Evolutionary conservation across 805 yeast genomes (phyloP).

Genomic region (Grigorovia transvaalensis): DNA sequence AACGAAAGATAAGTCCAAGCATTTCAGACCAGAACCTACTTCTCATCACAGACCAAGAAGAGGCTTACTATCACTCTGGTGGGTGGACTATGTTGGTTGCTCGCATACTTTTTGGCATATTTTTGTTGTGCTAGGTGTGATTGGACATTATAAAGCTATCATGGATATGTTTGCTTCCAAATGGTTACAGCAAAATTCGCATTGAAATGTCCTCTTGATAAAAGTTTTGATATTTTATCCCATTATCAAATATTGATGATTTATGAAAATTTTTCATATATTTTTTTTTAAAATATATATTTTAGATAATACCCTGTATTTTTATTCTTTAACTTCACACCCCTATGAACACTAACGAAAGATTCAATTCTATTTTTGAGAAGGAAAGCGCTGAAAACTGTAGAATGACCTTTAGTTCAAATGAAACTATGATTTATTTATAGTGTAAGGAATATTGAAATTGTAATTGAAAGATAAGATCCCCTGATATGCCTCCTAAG

Average conservation of each 20-base stretch:
- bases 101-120: constrained; percentile 94
- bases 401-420: too few relatives aligned
- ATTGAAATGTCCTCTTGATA: background rate
- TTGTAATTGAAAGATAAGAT: too few relatives aligned
- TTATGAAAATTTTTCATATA: background rate
- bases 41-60: constrained; percentile 10
- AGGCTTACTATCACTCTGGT: constrained; percentile 54
- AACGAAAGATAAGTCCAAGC: constrained; percentile 24
- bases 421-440: too few relatives aligned
- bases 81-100: constrained; percentile 65
- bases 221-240: background rate
- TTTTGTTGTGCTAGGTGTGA: constrained; percentile 79
- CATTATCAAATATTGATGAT: background rate
- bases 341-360: background rate
- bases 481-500: too few relatives aligned
- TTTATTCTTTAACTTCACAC: background rate
- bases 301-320: background rate
- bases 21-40: constrained; percentile 36
- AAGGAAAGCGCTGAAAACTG: too few relatives aligned
- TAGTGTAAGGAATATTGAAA: too few relatives aligned
- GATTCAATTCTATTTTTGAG: background rate
- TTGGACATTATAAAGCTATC: constrained; percentile 77
- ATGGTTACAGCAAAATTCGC: constrained; percentile 13
- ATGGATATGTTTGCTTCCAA: constrained; percentile 52
- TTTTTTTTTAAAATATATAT: background rate